Conservation (phyloP, 176 grass and related monocot species). For the Carex kokanica region DNA sequence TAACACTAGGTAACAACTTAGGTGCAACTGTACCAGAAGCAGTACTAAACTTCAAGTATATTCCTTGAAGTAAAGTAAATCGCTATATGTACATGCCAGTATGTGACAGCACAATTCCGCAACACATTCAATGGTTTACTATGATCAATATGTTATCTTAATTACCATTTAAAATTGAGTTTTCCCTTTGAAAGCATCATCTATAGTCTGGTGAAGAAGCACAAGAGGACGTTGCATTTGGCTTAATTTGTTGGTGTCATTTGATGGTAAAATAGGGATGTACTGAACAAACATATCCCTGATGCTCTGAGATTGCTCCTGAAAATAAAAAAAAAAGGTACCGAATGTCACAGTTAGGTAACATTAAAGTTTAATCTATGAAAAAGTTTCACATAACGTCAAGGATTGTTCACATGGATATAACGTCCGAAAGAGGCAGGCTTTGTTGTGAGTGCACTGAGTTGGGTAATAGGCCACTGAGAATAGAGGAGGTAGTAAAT, state of each 20-base stretch:
- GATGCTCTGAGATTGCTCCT: slow-evolving; percentile 69
- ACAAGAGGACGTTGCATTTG: slow-evolving; percentile 95
- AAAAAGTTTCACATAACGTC: background rate
- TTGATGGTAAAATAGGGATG: slow-evolving; percentile 45
- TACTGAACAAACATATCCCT: slow-evolving; percentile 55
- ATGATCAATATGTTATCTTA: background rate
- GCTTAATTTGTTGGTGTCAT: slow-evolving; percentile 68
- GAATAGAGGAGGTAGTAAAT: too few species aligned
- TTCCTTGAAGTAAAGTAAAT: background rate
- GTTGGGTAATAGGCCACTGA: too few species aligned
- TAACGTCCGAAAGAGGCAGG: too few species aligned
- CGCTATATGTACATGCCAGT: background rate
- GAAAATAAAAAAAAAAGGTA: slow-evolving; percentile 28
- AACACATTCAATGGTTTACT: background rate
- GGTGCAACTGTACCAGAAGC: background rate
- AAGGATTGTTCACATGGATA: too few species aligned
- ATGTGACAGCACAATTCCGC: background rate
- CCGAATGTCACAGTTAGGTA: background rate
- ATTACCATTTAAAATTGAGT: slow-evolving; percentile 90
- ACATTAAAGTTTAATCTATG: background rate
- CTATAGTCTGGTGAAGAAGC: slow-evolving; percentile 92
- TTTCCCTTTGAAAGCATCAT: slow-evolving; percentile 96
- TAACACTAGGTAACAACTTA: background rate
- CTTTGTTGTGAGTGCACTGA: too few species aligned
- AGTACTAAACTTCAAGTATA: background rate